These are phyloP conservation scores for Teunomyces barrocoloradensis DNA, from an alignment of 805 yeast genomes.

Conservation along the genomic window DNA sequence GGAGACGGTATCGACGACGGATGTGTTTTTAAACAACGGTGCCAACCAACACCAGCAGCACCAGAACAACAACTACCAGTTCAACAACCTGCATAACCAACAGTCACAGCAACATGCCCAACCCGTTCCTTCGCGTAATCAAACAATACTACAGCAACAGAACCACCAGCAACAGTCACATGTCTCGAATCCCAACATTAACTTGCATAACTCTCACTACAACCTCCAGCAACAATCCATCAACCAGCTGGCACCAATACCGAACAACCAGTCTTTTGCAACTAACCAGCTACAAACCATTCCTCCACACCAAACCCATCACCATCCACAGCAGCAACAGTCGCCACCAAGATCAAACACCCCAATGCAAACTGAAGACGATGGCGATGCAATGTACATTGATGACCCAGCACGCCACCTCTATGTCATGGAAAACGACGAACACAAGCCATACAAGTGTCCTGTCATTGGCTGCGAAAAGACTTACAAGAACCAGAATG, in stretches of 20 bases:
- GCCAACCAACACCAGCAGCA: conserved; percentile 11
- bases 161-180: conserved; percentile 4
- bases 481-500: conserved; percentile 96
- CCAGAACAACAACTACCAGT: conserved; percentile 9
- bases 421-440: conserved; percentile 88
- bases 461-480: conserved; percentile 98
- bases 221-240: conserved; percentile 21
- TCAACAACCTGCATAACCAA: conserved; percentile 4
- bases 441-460: conserved; percentile 92
- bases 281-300: conserved; percentile 6
- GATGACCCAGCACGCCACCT: conserved; percentile 96
- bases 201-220: conserved; percentile 20
- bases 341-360: conserved; percentile 9
- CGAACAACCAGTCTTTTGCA: conserved; percentile 5
- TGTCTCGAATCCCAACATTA: conserved; percentile 12
- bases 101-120: conserved; percentile 14
- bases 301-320: conserved; percentile 15
- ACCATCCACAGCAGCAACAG: conserved; percentile 11
- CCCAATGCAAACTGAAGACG: conserved; percentile 37
- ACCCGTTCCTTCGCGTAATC: conserved; percentile 13
- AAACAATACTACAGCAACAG: conserved; percentile 1
- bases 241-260: conserved; percentile 11
- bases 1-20: conserved; percentile 91
- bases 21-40: conserved; percentile 68
- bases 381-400: conserved; percentile 72